phyloP scores from a whole-genome alignment of 1,284 basidiomycete genomes.

The Malassezia equina region DNA sequence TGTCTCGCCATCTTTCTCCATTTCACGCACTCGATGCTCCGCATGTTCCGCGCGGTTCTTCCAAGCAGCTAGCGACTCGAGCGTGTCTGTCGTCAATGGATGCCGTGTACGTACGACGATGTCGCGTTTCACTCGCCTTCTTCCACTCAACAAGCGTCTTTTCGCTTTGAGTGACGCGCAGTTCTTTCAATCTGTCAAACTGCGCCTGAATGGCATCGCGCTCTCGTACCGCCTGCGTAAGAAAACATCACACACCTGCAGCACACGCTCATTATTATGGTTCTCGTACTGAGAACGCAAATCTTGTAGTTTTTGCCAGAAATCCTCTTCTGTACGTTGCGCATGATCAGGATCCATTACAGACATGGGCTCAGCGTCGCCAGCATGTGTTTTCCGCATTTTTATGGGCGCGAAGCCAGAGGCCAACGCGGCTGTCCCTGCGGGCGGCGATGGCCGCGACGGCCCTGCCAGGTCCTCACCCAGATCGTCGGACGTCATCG shows the following conservation, averaged over 20 bases:
- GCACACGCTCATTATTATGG: slow-evolving; percentile 12
- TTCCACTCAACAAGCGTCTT: slow-evolving; percentile 30
- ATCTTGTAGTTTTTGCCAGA: slow-evolving; percentile 7
- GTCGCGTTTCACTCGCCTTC: slow-evolving; percentile 29
- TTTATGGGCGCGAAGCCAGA: background rate
- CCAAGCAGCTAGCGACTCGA: slow-evolving; percentile 10
- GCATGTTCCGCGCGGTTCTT: slow-evolving; percentile 19
- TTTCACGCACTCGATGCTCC: slow-evolving; percentile 11
- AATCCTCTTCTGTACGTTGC: slow-evolving; percentile 2
- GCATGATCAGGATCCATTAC: background rate
- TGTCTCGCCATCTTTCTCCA: slow-evolving; percentile 2
- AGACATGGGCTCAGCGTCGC: background rate
- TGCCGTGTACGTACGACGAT: slow-evolving; percentile 14
- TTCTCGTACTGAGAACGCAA: slow-evolving; percentile 14
- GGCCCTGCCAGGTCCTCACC: background rate
- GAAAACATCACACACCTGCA: background rate
- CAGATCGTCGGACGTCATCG: background rate
- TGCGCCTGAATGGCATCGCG: slow-evolving; percentile 37
- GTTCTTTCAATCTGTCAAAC: slow-evolving; percentile 37
- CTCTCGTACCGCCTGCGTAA: slow-evolving; percentile 17
- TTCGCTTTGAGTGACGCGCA: slow-evolving; percentile 31
- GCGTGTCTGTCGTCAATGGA: background rate
- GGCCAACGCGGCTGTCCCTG: background rate
- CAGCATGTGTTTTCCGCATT: background rate
- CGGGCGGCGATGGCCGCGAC: background rate